Conservation (phyloP, 1,139 yeast species). For the Yamadazyma blattariae region DNA sequence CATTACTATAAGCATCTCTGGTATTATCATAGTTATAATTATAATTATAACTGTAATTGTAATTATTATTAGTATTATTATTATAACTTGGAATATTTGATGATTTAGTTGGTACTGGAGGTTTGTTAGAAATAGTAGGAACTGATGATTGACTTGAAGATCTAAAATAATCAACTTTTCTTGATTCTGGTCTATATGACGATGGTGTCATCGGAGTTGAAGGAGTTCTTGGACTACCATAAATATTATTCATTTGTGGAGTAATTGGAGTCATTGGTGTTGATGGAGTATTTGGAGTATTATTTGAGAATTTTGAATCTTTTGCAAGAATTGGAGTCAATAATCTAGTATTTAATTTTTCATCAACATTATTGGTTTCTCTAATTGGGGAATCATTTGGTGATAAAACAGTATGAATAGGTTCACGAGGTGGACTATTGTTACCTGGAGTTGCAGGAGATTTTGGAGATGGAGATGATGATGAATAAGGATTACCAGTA, state of each 20-base stretch:
- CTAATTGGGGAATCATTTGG: no score
- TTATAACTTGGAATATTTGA: background rate
- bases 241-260: background rate
- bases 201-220: background rate
- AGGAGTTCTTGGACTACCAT: background rate
- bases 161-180: background rate
- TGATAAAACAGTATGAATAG: no score
- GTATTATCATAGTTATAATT: no score
- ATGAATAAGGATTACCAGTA: background rate
- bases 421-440: no score
- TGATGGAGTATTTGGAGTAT: background rate
- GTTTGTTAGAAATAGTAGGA: background rate
- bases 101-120: background rate
- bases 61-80: background rate
- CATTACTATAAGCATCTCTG: background rate
- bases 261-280: slow-evolving; percentile 1
- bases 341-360: no score
- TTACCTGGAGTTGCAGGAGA: no score
- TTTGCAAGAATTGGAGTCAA: no score
- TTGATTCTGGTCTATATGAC: background rate
- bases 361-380: no score
- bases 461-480: no score
- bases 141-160: background rate
- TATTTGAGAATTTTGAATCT: no score
- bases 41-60: background rate